Evolutionary conservation across 2,329 filamentous ascomycete genomes (phyloP), one percentile per base, ranked within the genome.

Genomic region (Alternaria dauci): DNA sequence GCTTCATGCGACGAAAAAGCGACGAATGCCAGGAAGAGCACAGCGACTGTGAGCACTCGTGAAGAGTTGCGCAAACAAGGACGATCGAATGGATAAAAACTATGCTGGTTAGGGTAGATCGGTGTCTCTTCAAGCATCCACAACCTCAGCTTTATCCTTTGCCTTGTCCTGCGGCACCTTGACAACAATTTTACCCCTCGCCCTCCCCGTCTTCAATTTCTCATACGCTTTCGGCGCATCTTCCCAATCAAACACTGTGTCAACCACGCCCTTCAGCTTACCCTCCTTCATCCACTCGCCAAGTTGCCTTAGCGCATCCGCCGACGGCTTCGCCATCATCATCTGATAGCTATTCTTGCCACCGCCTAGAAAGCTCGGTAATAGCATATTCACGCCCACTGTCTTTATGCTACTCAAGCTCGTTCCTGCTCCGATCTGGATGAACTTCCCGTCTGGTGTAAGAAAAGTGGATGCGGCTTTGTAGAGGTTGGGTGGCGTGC

Each of bases 171-270:
- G 65, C 54, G 66, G 71, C 36, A 78, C 72, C 50, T 69, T 72
- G 9, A 83, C 67, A 3, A 90, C 80, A 63, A 91, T 76, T 78
- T 91, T 91, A 0, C 88, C 89, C 62, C 77, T 84, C 2, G 84
- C 81, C 34, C 83, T 81, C 0, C 84, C 84, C 0, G 79, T 84
- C 77, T 85, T 88, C 68, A 90, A 70, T 70, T 82, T 87, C 72
- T 84, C 82, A 74, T 86, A 88, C 2, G 87, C 88, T 69, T 84
- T 81, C 1, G 83, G 81, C 2, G 81, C 84, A 57, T 89, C 82
- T 46, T 86, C 85, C 70, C 87, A 86, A 11, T 81, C 77, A 67
- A 84, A 88, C 2, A 79, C 78, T 59, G 83, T 79, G 69, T 89
- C 88, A 43, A 90, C 75, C 0, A 87, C 80, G 1, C 82, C 73